Evolutionary conservation across 768 basidiomycete genomes (phyloP), one percentile per base, ranked within the genome.

Genomic region (Suillus plorans): DNA sequence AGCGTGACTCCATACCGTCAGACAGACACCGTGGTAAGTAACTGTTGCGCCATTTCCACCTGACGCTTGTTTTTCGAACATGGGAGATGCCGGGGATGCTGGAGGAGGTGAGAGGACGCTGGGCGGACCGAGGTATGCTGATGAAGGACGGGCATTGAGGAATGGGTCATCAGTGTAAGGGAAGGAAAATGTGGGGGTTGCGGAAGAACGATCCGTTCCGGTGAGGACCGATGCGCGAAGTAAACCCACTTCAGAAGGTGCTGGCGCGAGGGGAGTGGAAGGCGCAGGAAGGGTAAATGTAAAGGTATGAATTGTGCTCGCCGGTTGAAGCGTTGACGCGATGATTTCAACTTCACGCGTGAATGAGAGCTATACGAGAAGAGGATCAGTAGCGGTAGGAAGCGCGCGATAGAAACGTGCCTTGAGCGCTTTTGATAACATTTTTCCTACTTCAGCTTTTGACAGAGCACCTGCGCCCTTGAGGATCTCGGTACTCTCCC

Each of bases 1-100:
- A 22, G 95, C 95, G 71, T 96, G 95, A 4, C 92, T 94, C 95
- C 95, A 99, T 2, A 97, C 94, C 2, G 94, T 95, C 65, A 99
- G 82, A 69, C 94, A 94, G 44, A 97, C 94, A 56, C 94, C 95
- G 72, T 97, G 87, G 74, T 94, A 97, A 10, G 90, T 88, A 66
- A 93, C 75, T 3, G 77, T 76, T 6, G 74, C 71, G 31, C 77
- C 71, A 61, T 84, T 82, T n/a, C 81, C 81, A 0, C 68, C 49
- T 1, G 65, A 44, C 0, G 67, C 67, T 18, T 76, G 76, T 52
- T 76, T 76, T 34, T 76, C 75, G 34, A 75, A 78, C 66, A 71
- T 72, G 60, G 74, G 74, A 39, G 74, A 65, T 42, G 64, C 72
- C 6, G 72, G 10, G 3, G 70, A 53, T 2, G 60, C 64, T 3